These are phyloP conservation scores for Phalaenopsis hybrid DNA, from an alignment of 116 monocot genomes.

Conservation along the genomic window DNA sequence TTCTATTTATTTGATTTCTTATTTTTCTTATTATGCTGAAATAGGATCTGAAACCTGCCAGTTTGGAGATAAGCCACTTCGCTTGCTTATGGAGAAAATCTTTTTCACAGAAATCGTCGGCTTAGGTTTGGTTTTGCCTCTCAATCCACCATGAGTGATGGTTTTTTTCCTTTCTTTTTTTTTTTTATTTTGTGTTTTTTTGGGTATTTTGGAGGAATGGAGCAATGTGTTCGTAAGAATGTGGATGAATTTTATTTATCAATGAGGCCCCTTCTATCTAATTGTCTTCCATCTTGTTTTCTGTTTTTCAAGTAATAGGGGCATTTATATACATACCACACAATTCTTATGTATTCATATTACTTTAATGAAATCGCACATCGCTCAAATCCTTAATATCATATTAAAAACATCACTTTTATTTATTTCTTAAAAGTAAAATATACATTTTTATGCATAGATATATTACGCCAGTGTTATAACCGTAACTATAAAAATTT, in stretches of 20 bases:
- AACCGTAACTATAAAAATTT: too few relatives aligned
- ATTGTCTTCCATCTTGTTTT: background rate
- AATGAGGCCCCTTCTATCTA: background rate
- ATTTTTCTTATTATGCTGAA: background rate
- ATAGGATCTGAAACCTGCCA: background rate
- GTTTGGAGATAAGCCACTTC: background rate
- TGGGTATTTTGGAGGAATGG: background rate
- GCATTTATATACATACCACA: too few relatives aligned
- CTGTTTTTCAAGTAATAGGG: background rate
- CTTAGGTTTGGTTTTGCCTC: slow-evolving; percentile 1
- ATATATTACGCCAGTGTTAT: too few relatives aligned
- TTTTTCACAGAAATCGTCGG: background rate
- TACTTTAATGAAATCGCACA: too few relatives aligned
- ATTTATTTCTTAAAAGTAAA: too few relatives aligned
- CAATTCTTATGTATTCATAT: too few relatives aligned
- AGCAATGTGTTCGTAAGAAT: background rate
- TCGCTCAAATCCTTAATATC: too few relatives aligned
- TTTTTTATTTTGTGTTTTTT: background rate
- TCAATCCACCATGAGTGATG: background rate
- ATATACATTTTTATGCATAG: too few relatives aligned
- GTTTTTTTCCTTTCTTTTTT: background rate
- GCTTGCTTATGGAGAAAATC: background rate
- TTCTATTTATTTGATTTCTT: background rate
- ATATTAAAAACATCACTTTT: too few relatives aligned
- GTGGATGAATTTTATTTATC: background rate